Evolutionary conservation across 495 filamentous ascomycete genomes (phyloP), one percentile per base, ranked within the genome.

Genomic region (Neurospora terricola): DNA sequence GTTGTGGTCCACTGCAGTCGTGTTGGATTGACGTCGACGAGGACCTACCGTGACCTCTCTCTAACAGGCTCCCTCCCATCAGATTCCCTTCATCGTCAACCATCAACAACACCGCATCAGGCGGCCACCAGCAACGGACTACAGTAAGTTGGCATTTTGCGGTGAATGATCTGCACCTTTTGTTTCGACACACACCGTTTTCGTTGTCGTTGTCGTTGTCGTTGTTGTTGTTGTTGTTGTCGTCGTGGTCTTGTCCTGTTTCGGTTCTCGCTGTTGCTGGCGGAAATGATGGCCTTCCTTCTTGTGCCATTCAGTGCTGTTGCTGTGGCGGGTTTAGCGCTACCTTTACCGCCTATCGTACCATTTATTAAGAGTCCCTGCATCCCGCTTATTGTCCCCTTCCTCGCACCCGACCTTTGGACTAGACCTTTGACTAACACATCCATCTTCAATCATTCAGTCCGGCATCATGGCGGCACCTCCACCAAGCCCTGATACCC

Each of bases 401-500:
- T 45, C 69, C 16, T 72, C 48, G 34, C 27, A 69, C 30, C 39
- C 14, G 59, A 73, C 36, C 18, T 34, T 48, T 36, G 54, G 54
- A 66, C 27, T 66, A 9, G 11, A 27, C 21, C 54, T 34, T 66
- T 66, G 54, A 18, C 27, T 66, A 66, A 66, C 54, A 66, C 54
- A 18, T 45, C 38, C 72, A 39, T 73, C 72, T 72, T 73, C 72
- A 71, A 27, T 40, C 48, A 21, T 70, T 40, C 38, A 74, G 37
- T 39, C 40, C 36, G 48, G 48, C 54, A 30, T 37, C 66, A 36
- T 18, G 34, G 62, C 36, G n/a, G n/a, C 45, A 34, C n/a, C 6
- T 70, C 39, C 48, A 73, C 72, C 38, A 45, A 11, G 70, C 36
- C 38, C 88, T 40, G 93, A 94, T 72, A 94, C 93, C 71, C 82